phyloP scores from a whole-genome alignment of 2,329 filamentous ascomycete species.

The Aaosphaeria arxii region DNA sequence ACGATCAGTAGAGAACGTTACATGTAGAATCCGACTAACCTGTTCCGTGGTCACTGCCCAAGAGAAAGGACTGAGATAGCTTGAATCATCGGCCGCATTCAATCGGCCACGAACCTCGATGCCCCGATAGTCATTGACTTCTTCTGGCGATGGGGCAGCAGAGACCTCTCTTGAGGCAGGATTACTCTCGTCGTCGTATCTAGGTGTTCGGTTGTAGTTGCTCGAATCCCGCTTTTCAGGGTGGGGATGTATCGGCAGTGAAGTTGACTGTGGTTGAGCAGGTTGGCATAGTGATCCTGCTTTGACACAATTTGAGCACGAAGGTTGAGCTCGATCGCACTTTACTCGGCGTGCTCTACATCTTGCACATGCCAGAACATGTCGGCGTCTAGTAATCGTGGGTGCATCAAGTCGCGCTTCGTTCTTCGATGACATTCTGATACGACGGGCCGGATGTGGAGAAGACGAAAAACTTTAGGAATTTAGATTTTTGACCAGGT shows the following conservation, averaged over 20 bases:
- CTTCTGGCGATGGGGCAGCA: constrained; percentile 7
- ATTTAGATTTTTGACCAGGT: background rate
- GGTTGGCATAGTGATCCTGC: constrained; percentile 15
- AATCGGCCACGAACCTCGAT: constrained; percentile 4
- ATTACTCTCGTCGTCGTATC: constrained; percentile 15
- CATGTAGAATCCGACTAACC: constrained; percentile 1
- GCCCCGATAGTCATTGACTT: background rate
- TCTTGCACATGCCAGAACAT: constrained; percentile 17
- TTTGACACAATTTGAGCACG: constrained; percentile 19
- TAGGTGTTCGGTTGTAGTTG: constrained; percentile 8
- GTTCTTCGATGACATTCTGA: constrained; percentile 6
- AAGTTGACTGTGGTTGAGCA: constrained; percentile 7
- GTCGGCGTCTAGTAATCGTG: constrained; percentile 17
- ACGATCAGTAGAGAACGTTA: too few relatives aligned
- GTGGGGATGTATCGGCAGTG: constrained; percentile 3
- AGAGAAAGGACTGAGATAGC: constrained; percentile 17
- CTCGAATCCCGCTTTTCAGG: constrained; percentile 9
- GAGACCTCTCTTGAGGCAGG: constrained; percentile 17
- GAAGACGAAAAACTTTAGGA: too few relatives aligned
- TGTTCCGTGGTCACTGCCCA: constrained; percentile 17
- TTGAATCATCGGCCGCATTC: constrained; percentile 4
- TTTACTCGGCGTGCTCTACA: constrained; percentile 20
- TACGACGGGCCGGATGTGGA: too few relatives aligned
- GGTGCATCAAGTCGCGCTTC: constrained; percentile 14
- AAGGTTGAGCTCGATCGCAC: constrained; percentile 19